Percentiles rank a stretch among this genome's conserved stretches.
phyloP scores from a whole-genome alignment of 2,329 filamentous ascomycete genomes.

The Aureobasidium zeae region DNA sequence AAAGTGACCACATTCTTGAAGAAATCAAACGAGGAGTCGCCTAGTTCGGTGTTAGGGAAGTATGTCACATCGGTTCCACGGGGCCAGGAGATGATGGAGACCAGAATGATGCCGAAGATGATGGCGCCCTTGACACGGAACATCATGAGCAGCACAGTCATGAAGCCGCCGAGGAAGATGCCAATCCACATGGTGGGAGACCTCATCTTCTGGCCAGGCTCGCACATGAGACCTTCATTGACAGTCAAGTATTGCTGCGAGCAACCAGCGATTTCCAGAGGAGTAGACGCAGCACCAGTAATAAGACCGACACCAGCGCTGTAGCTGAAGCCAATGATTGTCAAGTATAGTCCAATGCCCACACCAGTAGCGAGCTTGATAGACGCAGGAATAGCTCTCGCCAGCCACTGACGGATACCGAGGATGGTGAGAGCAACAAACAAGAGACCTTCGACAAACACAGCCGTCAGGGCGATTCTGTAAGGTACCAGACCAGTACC shows the following conservation, averaged over 20 bases:
- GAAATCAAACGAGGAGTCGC: conserved; percentile 67
- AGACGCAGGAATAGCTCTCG: conserved; percentile 68
- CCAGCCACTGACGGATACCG: conserved; percentile 80
- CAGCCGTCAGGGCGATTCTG: conserved; percentile 67
- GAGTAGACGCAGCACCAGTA: conserved; percentile 57
- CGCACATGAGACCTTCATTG: conserved; percentile 11
- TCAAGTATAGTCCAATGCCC: conserved; percentile 76
- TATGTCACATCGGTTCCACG: conserved; percentile 66
- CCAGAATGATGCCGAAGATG: conserved; percentile 71
- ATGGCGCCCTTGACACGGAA: conserved; percentile 82
- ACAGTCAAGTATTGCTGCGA: conserved; percentile 37
- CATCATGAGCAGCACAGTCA: conserved; percentile 73
- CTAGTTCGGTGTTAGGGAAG: conserved; percentile 63
- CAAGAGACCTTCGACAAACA: conserved; percentile 80
- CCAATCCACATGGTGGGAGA: conserved; percentile 79
- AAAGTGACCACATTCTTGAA: conserved; percentile 83
- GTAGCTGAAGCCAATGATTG: conserved; percentile 67
- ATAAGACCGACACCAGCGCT: conserved; percentile 73
- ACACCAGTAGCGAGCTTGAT: conserved; percentile 83
- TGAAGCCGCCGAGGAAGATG: conserved; percentile 74
- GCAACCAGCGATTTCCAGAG: conserved; percentile 69
- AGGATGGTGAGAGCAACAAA: conserved; percentile 72
- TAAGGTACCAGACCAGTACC: conserved; percentile 67
- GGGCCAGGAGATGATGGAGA: conserved; percentile 84
- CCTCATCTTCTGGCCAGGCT: conserved; percentile 57